Evolutionary conservation across 148 eudicot species (phyloP), one percentile per base, ranked within the genome.

Genomic region (Cornus controversa): DNA sequence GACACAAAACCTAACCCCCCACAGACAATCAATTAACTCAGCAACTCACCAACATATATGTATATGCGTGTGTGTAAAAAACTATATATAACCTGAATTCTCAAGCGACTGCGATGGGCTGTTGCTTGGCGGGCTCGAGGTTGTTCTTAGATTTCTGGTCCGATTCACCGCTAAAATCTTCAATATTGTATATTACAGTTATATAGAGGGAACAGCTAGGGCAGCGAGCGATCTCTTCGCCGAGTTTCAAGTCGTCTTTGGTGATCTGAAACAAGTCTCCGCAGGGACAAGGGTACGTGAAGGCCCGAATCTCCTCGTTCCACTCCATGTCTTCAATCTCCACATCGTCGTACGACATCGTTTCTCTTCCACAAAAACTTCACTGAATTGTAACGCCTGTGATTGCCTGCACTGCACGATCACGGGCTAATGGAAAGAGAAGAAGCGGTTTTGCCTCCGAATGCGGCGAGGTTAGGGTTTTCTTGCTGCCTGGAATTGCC

Each of bases 251-350:
- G 1, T 93, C 98, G 10, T 93, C 93, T 65, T 82, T 89, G 0
- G 98, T 93, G 77, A 95, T 95, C 82, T 90, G 97, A 67, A 95
- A 95, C 4, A 95, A 81, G 75, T 95, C 97, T 4, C 97, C 97
- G 69, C 99, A 95, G 0, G 97, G 97, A 53, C 99, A 95, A 0
- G 99, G 96, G 74, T 93, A 95, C 0, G 99, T 95, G 87, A 72
- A 95, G 0, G 93, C 87, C 66, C 90, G 75, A 0, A 95, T 81
- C 85, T 90, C 96, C 0, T 89, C 92, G 89, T 86, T 91, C 99
- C 99, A 95, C 82, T 95, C 99, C 99, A 95, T 95, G 82, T 95
- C 99, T 77, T 95, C 99, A 34, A 95, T 95, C 90, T 95, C 99
- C 36, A 95, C 98, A 26, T 93, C 94, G 75, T 95, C 99, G 89